Evolutionary conservation across 2,329 filamentous ascomycete species (phyloP), one percentile per base, ranked within the genome.

Genomic region (Nothopassalora personata): DNA sequence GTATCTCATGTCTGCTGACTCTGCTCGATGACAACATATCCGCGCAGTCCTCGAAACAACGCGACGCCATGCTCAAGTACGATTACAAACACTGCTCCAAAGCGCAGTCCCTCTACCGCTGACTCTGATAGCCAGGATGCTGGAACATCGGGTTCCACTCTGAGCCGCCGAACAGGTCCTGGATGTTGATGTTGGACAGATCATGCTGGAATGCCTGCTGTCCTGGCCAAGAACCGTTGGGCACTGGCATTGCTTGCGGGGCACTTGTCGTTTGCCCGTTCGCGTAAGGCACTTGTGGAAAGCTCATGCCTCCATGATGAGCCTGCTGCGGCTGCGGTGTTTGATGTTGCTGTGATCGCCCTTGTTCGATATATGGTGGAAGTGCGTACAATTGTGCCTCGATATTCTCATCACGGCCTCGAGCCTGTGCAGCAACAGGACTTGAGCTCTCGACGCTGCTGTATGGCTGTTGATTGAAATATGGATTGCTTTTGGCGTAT

Each of bases 321-420:
- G 62, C 60, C 46, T 66, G 63, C 54, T 68, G 70, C 27, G 48
- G 63, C 53, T 68, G 70, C 27, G 46, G 43, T 28, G 60, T 50
- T 34, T 63, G 65, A 10, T 57, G 58, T 49, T 66, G 65, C 54
- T 64, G 67, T 49, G 68, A 64, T 15, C 66, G 69, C 52, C 63
- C 66, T 50, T 86, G 83, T 74, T 88, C 82, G 65, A 91, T 77
- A 68, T 90, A 92, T 39, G 87, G 84, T 15, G 88, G 87, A 39
- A 90, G 79, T 1, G 87, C 86, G 59, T 90, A 84, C 11, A 91
- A 78, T 63, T 91, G 87, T 18, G 87, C 88, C 67, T 91, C 88
- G 53, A 89, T 83, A 56, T 88, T 86, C 63, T 87, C 85, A 62
- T 70, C 67, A 5, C 61, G 57, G 27, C 65, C 66, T 8, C 62